Evolutionary conservation across 768 basidiomycete species (phyloP).

Genomic region (Tylopilus intermedius): DNA sequence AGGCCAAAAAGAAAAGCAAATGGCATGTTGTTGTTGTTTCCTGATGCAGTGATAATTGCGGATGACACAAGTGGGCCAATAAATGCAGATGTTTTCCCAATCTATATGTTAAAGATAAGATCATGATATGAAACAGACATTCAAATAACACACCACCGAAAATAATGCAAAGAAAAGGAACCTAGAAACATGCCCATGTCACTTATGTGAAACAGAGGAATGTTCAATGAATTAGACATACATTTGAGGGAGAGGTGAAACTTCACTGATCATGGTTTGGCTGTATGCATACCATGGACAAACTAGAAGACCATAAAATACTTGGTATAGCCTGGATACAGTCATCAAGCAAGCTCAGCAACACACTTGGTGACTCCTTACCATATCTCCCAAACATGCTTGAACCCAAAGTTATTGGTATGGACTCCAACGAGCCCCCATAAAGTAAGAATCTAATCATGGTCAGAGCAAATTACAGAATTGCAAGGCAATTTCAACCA

Average conservation of each 20-base stretch:
- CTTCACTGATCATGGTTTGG: constrained; percentile 80
- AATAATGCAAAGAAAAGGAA: constrained; percentile 74
- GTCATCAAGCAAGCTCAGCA: not conserved
- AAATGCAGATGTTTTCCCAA: constrained; percentile 73
- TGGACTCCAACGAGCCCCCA: constrained; percentile 80
- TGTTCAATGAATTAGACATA: constrained; percentile 22
- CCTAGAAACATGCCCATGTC: constrained; percentile 28
- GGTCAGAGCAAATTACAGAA: not conserved
- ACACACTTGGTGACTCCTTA: constrained; percentile 14
- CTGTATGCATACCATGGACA: constrained; percentile 82
- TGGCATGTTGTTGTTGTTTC: constrained; percentile 69
- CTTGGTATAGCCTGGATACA: constrained; percentile 55
- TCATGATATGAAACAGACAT: not conserved
- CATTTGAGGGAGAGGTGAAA: constrained; percentile 70
- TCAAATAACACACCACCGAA: constrained; percentile 46
- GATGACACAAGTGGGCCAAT: constrained; percentile 73
- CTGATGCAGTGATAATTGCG: constrained; percentile 65
- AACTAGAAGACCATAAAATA: constrained; percentile 65
- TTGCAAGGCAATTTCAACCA: constrained; percentile 13
- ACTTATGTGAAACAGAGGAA: not conserved
- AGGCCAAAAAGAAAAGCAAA: constrained; percentile 69
- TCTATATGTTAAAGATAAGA: constrained; percentile 28
- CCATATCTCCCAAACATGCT: constrained; percentile 82
- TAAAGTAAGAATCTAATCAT: constrained; percentile 49
- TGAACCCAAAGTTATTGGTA: constrained; percentile 71